These are phyloP conservation scores for Sarocladium brachiariae DNA, from an alignment of 2,329 filamentous ascomycete species.

Conservation along the genomic window DNA sequence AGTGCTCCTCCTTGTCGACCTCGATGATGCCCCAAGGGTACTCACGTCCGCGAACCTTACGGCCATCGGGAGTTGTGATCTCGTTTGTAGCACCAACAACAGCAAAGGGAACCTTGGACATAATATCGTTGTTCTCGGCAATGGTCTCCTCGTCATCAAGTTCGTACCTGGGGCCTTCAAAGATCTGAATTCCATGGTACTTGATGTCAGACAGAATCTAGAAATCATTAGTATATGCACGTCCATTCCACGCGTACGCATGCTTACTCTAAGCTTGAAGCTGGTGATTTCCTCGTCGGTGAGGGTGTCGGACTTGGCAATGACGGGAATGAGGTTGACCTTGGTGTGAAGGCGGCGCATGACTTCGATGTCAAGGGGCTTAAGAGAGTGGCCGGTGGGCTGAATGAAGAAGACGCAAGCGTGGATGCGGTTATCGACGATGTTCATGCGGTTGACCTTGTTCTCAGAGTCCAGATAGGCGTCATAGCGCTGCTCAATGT, in stretches of 20 bases:
- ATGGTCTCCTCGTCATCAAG: constrained; percentile 99
- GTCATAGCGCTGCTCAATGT: constrained; percentile 98
- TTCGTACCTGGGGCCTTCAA: constrained; percentile 96
- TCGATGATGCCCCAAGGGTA: constrained; percentile 99
- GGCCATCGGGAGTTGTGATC: constrained; percentile 83
- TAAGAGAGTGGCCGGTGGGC: constrained; percentile 94
- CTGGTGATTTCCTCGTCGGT: constrained; percentile 91
- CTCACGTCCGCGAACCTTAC: constrained; percentile 89
- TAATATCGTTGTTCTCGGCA: constrained; percentile 99
- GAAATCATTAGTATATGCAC: constrained; percentile 1
- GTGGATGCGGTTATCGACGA: constrained; percentile 97
- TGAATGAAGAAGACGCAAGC: constrained; percentile 99
- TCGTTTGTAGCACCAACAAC: constrained; percentile 96
- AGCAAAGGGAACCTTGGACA: constrained; percentile 99
- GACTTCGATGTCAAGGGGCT: constrained; percentile 97
- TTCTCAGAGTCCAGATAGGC: constrained; percentile 98
- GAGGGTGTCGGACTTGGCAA: constrained; percentile 96
- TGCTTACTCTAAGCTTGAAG: constrained; percentile 92
- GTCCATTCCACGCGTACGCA: no score
- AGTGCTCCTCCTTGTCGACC: constrained; percentile 99
- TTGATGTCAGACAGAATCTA: constrained; percentile 96
- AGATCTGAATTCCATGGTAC: constrained; percentile 97
- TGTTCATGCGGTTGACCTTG: constrained; percentile 99
- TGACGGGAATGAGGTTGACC: constrained; percentile 99
- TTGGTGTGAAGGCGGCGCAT: constrained; percentile 99